Evolutionary conservation across 352 stramenopile genomes (phyloP).

Genomic region (Phytophthora fragariaefolia): DNA sequence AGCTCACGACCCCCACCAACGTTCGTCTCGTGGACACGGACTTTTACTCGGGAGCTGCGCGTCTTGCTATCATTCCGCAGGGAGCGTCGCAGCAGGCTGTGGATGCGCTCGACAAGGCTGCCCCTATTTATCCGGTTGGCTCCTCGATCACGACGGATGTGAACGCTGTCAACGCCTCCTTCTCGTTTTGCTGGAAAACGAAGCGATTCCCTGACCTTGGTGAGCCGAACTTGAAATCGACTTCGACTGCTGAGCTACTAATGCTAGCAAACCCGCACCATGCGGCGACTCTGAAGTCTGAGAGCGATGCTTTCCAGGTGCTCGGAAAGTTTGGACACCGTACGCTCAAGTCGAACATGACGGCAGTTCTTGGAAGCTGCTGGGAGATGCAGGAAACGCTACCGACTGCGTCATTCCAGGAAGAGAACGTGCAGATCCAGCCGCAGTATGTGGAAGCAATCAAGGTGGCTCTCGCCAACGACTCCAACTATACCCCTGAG

Average conservation of each 20-base stretch:
- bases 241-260: slow-evolving; percentile 45
- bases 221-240: slow-evolving; percentile 25
- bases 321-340: slow-evolving; percentile 62
- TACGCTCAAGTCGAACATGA: slow-evolving; percentile 87
- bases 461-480: slow-evolving; percentile 57
- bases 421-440: slow-evolving; percentile 35
- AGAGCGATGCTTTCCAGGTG: slow-evolving; percentile 45
- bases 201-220: slow-evolving; percentile 47
- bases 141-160: slow-evolving; percentile 53
- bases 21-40: slow-evolving; percentile 70
- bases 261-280: slow-evolving; percentile 86
- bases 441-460: slow-evolving; percentile 58
- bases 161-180: slow-evolving; percentile 25
- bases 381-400: slow-evolving; percentile 75
- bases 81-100: slow-evolving; percentile 28
- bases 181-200: slow-evolving; percentile 70
- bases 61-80: slow-evolving; percentile 65
- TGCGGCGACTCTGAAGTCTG: slow-evolving; percentile 48
- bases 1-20: slow-evolving; percentile 78
- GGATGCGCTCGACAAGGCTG: slow-evolving; percentile 54
- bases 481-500: slow-evolving; percentile 71
- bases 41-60: slow-evolving; percentile 65
- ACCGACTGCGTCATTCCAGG: slow-evolving; percentile 56
- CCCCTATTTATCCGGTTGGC: slow-evolving; percentile 58
- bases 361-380: slow-evolving; percentile 60